phyloP scores from a whole-genome alignment of 495 filamentous ascomycete species.

The Tuber magnatum region DNA sequence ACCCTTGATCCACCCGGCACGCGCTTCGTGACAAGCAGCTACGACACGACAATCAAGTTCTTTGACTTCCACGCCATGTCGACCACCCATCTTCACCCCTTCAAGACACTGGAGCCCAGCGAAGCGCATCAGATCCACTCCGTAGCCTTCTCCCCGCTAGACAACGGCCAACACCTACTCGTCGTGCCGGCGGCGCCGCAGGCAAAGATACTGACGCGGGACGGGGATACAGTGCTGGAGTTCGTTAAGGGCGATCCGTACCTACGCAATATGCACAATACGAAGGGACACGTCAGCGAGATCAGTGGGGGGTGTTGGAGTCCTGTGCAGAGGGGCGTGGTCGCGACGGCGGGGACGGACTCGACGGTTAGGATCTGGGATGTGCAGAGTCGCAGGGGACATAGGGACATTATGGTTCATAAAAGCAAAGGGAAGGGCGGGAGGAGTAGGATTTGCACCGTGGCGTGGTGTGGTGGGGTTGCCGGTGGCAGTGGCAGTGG shows the following conservation, averaged over 20 bases:
- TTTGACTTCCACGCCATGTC: constrained; percentile 97
- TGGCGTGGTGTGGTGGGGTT: constrained; percentile 56
- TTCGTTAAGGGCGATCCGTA: constrained; percentile 99
- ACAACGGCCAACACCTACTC: constrained; percentile 68
- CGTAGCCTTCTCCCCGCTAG: constrained; percentile 72
- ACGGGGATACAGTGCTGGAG: constrained; percentile 75
- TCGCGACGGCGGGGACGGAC: constrained; percentile 84
- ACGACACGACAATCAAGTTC: constrained; percentile 82
- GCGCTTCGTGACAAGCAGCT: constrained; percentile 78
- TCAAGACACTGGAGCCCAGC: constrained; percentile 82
- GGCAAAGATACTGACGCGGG: constrained; percentile 77
- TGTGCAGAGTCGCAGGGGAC: constrained; percentile 72
- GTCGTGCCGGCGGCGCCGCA: constrained; percentile 81
- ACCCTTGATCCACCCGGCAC: constrained; percentile 78
- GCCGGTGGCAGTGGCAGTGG: not conserved
- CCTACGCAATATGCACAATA: constrained; percentile 88
- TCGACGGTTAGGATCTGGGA: constrained; percentile 96
- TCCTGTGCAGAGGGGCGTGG: constrained; percentile 70
- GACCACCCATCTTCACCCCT: constrained; percentile 82
- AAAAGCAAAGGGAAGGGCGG: constrained; percentile 89
- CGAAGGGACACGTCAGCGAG: constrained; percentile 90
- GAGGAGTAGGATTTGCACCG: constrained; percentile 84
- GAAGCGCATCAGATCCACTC: constrained; percentile 85
- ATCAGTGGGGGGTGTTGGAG: constrained; percentile 82
- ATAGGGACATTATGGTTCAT: constrained; percentile 89